phyloP scores from a whole-genome alignment of 768 basidiomycete genomes.

The Vararia minispora region DNA sequence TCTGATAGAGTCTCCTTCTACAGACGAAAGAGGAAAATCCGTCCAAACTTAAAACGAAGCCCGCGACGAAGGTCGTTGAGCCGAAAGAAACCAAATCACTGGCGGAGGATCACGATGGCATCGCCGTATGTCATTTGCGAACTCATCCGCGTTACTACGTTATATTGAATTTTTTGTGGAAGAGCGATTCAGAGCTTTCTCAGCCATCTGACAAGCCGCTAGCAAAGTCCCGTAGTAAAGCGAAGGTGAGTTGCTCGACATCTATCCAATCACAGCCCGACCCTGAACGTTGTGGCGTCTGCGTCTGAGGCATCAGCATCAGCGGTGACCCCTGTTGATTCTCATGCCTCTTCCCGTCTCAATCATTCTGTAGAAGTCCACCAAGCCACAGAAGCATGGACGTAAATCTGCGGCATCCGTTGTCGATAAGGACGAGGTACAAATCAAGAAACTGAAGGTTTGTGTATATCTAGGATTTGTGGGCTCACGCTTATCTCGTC shows the following conservation, averaged over 20 bases:
- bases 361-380: constrained; percentile 12
- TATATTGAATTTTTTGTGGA: constrained; percentile 10
- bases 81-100: constrained; percentile 4
- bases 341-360: not conserved
- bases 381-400: constrained; percentile 23
- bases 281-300: constrained; percentile 1
- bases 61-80: not conserved
- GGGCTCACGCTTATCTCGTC: not conserved
- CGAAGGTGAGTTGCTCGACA: constrained; percentile 19
- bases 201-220: constrained; percentile 46
- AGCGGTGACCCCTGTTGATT: too few species aligned
- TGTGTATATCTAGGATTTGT: not conserved
- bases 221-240: constrained; percentile 31
- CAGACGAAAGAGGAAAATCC: too few species aligned
- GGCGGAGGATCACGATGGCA: not conserved
- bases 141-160: not conserved
- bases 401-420: constrained; percentile 19
- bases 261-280: not conserved
- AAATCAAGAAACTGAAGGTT: constrained; percentile 67
- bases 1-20: too few species aligned
- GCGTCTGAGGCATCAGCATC: constrained; percentile 1
- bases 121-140: constrained; percentile 1
- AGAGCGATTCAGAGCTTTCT: constrained; percentile 52
- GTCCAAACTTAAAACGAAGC: not conserved
- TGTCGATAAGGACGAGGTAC: constrained; percentile 55